Base-by-base conservation (phyloP, 2,329 filamentous ascomycete genomes). In the Celoporthe dispersa region DNA sequence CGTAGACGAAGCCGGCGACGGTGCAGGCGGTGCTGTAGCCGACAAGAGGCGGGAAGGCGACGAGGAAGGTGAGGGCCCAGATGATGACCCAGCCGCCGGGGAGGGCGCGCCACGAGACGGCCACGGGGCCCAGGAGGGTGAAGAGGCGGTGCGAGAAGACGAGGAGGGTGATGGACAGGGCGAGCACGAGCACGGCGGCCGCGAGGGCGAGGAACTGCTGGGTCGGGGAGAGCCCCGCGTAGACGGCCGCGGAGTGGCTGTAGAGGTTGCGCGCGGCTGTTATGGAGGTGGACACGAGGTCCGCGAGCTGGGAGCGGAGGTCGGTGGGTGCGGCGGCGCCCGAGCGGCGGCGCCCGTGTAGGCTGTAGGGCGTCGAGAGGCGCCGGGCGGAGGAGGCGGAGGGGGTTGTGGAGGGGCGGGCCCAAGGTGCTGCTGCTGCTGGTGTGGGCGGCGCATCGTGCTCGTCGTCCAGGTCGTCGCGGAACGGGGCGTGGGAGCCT, bases 41-140 rank as follows among this genome's bases (percentile, higher is more conserved):
- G 73, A 98, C 91, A 75, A 97, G 80, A 2, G 94, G 94, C 28
- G 94, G 94, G 79, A 97, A 97, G 2, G 91, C 93, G 22, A 94
- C 91, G 55, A 87, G 78, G 78, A 94, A 94, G 48, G 92, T 91
- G 75, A 93, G 83, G 41, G 87, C 79, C 88, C 94, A 97, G 53
- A 96, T 84, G 64, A 98, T 87, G 70, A 87, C 83, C 84, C 89
- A 96, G 59, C 94, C 95, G 66, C 87, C 90, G 0, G 84, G 86
- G 6, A 94, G 83, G 39, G 88, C 86, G 76, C 93, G 89, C 94
- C 94, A 98, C 73, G 87, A 87, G 78, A 90, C 85, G 31, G 94
- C 93, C 16, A 90, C 80, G 8, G 94, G 93, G 16, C 86, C 87
- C 68, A 98, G 84, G 80, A 86, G 89, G 44, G 87, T 85, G 82